Evolutionary conservation across 31 red algal genomes (phyloP).

Genomic region (Odonthalia washingtoniensis): DNA sequence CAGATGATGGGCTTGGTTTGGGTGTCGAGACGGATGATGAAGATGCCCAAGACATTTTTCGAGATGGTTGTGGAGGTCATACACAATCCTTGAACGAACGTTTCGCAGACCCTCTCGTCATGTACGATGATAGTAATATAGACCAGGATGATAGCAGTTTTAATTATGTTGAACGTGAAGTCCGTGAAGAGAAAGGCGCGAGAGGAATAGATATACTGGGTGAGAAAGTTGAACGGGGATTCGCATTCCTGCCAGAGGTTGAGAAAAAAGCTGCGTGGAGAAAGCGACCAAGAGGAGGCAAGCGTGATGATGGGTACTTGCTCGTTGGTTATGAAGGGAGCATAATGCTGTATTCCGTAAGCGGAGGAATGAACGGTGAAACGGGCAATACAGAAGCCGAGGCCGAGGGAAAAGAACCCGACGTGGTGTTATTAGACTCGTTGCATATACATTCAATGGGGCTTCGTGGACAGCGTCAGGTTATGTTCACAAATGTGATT

Average conservation of each 20-base stretch:
- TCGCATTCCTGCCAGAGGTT: neutral
- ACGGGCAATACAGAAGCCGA: neutral
- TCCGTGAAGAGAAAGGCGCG: neutral
- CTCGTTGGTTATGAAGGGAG: conserved; percentile 31
- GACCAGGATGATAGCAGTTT: neutral
- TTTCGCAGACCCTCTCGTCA: neutral
- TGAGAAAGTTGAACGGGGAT: neutral
- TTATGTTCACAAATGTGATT: conserved; percentile 44
- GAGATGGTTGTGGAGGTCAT: neutral
- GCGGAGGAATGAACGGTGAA: too few relatives aligned
- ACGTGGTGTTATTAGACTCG: neutral
- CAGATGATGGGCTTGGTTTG: too few relatives aligned
- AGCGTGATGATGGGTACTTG: neutral
- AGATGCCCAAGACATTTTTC: neutral
- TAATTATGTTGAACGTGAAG: too few relatives aligned
- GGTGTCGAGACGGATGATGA: too few relatives aligned
- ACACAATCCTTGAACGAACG: neutral
- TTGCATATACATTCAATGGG: neutral
- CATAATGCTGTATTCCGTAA: conserved; percentile 18
- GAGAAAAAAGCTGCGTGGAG: neutral
- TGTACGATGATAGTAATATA: neutral
- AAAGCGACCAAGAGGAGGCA: neutral
- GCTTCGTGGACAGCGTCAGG: neutral
- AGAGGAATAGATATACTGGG: neutral
- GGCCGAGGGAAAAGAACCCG: neutral